These are phyloP conservation scores for Hypoxylon cercidicola DNA, from an alignment of 495 filamentous ascomycete species.

Conservation along the genomic window DNA sequence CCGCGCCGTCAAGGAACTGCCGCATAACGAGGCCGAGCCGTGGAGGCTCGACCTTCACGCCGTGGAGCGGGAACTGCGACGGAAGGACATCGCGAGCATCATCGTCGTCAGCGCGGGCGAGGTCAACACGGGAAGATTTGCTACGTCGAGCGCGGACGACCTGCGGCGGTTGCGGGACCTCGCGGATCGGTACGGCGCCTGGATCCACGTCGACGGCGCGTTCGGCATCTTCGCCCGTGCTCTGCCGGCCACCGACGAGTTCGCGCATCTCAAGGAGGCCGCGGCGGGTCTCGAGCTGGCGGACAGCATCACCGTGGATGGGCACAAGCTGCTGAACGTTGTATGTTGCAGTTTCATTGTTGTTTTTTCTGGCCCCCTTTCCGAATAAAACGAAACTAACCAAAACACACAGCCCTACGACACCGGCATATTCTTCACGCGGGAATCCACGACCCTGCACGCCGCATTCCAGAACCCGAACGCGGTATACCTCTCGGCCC, in stretches of 20 bases:
- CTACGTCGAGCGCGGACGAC: conserved; percentile 66
- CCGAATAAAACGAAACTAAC: conserved; percentile 12
- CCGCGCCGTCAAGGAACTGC: conserved; percentile 70
- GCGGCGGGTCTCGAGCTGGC: conserved; percentile 79
- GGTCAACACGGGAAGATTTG: conserved; percentile 91
- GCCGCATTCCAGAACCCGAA: conserved; percentile 85
- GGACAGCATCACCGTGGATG: conserved; percentile 88
- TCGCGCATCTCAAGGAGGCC: conserved; percentile 62
- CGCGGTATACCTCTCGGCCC: conserved; percentile 78
- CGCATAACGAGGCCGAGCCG: conserved; percentile 59
- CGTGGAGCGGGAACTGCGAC: conserved; percentile 60
- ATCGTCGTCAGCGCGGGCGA: conserved; percentile 84
- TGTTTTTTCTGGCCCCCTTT: neutral
- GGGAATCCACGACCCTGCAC: conserved; percentile 63
- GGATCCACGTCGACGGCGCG: conserved; percentile 91
- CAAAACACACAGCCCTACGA: conserved; percentile 79
- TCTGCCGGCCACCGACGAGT: conserved; percentile 69
- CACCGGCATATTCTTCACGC: conserved; percentile 87
- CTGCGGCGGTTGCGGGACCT: conserved; percentile 72
- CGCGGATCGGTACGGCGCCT: conserved; percentile 79
- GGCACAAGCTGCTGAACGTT: conserved; percentile 93
- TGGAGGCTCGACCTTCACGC: conserved; percentile 74
- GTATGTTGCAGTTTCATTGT: conserved; percentile 50
- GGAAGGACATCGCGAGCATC: conserved; percentile 69
- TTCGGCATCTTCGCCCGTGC: conserved; percentile 86